Conservation (phyloP, 1,139 yeast genomes). For the Geotrichum siamense region DNA sequence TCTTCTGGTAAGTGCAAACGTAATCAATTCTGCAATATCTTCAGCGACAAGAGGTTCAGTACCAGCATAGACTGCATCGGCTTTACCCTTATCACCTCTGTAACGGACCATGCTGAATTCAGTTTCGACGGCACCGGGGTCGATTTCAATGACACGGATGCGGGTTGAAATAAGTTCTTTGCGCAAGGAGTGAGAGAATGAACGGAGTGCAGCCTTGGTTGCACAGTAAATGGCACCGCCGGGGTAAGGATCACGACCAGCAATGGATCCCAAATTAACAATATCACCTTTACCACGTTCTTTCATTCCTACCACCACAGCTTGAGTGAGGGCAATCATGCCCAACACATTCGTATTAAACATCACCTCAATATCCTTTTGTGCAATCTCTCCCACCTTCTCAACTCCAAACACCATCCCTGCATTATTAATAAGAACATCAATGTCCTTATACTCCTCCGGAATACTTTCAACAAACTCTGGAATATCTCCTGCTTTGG, state of each 20-base stretch:
- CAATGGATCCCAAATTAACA: slow-evolving; percentile 78
- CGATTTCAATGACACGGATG: slow-evolving; percentile 73
- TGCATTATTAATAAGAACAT: slow-evolving; percentile 68
- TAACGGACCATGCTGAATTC: slow-evolving; percentile 74
- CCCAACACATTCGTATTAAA: slow-evolving; percentile 70
- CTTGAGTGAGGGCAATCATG: slow-evolving; percentile 62
- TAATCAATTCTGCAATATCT: slow-evolving; percentile 77
- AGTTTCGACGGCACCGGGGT: slow-evolving; percentile 86
- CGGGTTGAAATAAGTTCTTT: slow-evolving; percentile 68
- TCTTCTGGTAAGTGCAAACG: slow-evolving; percentile 59
- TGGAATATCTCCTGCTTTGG: slow-evolving; percentile 37
- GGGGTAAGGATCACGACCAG: slow-evolving; percentile 82
- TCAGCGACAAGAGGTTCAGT: slow-evolving; percentile 66
- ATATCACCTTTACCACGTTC: slow-evolving; percentile 62
- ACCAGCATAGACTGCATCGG: slow-evolving; percentile 66
- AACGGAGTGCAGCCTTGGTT: slow-evolving; percentile 74
- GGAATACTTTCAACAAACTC: slow-evolving; percentile 45
- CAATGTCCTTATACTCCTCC: slow-evolving; percentile 33
- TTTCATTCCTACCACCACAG: slow-evolving; percentile 44
- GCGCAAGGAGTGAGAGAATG: slow-evolving; percentile 68
- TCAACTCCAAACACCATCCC: slow-evolving; percentile 73
- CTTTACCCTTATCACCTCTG: slow-evolving; percentile 61
- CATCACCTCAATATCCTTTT: slow-evolving; percentile 55
- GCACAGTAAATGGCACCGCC: slow-evolving; percentile 84
- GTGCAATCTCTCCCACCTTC: slow-evolving; percentile 50